phyloP scores from a whole-genome alignment of 2,329 filamentous ascomycete genomes.

The Bipolaris gigantea region DNA sequence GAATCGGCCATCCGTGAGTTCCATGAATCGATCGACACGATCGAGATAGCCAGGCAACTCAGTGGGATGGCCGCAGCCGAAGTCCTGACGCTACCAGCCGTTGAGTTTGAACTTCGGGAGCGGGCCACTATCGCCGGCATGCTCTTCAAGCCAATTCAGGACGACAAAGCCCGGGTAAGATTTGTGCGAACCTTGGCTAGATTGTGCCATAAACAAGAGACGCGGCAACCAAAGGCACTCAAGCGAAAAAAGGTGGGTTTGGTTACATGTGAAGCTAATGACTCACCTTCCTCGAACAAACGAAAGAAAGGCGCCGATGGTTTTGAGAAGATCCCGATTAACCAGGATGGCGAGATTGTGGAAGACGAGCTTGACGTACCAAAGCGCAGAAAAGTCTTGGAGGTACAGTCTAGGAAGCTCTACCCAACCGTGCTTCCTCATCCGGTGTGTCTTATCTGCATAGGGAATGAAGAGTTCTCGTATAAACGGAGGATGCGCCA shows the following conservation, averaged over 20 bases:
- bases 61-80: conserved; percentile 14
- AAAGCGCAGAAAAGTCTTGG: conserved; percentile 4
- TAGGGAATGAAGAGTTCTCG: conserved; percentile 16
- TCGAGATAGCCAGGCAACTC: conserved; percentile 24
- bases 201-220: conserved; percentile 20
- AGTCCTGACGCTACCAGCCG: conserved; percentile 16
- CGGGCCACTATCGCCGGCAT: conserved; percentile 17
- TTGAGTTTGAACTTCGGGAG: conserved; percentile 21
- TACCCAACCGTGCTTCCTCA: conserved; percentile 10
- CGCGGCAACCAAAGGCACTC: conserved; percentile 10
- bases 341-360: conserved; percentile 2
- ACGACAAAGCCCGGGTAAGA: conserved; percentile 14
- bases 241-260: conserved; percentile 11
- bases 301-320: not conserved
- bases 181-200: conserved; percentile 17
- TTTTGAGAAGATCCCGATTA: not conserved
- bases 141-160: conserved; percentile 22
- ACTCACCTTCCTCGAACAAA: conserved; percentile 4
- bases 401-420: not conserved
- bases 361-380: conserved; percentile 9
- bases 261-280: conserved; percentile 4
- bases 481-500: conserved; percentile 14
- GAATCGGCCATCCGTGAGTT: conserved; percentile 14
- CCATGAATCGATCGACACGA: conserved; percentile 19
- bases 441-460: conserved; percentile 20